Evolutionary conservation across 1,139 yeast genomes (phyloP), one percentile per base, ranked within the genome.

Genomic region (Diutina rugosa): DNA sequence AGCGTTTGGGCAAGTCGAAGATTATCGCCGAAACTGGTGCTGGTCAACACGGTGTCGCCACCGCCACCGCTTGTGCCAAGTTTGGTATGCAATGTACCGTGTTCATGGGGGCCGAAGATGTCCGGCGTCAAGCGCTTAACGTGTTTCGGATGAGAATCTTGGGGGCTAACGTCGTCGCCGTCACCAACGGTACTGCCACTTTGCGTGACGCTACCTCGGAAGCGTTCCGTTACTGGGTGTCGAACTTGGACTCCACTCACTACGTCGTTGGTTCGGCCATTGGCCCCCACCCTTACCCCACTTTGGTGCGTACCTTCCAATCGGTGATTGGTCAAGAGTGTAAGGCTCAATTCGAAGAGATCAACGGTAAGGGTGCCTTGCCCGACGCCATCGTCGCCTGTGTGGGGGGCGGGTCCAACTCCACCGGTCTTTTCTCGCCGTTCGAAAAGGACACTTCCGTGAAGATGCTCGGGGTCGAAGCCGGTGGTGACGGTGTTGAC

Each of bases 31-130:
- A 93, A 75, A 93, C 99, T 53, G 99, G 99, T 71, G 99, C 99
- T 57, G 99, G 99, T 61, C 99, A 93, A 76, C 99, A 93, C 69
- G 99, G 99, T 75, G 99, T 93, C 52, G 99, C 99, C 54, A 93
- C 99, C 58, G 99, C 99, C 38, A 93, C 99, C 57, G 98, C 96
- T 0, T 91, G 97, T 74, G 99, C 99, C 62, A 95, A 93, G 71
- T 93, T 93, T 64, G 99, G 99, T 56, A 71, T 93, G 72, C 83
- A 87, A 68, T 93, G 99, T 76, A 89, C 90, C n/a, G 96, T 93
- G 46, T 93, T 83, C 67, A 93, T 93, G 99, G 99, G 99, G 60
- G 98, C 98, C 55, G 99, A 93, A 73, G 99, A 93, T 74, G 96
- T 89, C 55, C 87, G 97, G 71, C 88, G 99, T 73, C 99, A 93